Percentiles rank a stretch among this genome's conserved stretches.
These are phyloP conservation scores for Ochetophila trinervis DNA, from an alignment of 306 rosid genomes.

Conservation along the genomic window DNA sequence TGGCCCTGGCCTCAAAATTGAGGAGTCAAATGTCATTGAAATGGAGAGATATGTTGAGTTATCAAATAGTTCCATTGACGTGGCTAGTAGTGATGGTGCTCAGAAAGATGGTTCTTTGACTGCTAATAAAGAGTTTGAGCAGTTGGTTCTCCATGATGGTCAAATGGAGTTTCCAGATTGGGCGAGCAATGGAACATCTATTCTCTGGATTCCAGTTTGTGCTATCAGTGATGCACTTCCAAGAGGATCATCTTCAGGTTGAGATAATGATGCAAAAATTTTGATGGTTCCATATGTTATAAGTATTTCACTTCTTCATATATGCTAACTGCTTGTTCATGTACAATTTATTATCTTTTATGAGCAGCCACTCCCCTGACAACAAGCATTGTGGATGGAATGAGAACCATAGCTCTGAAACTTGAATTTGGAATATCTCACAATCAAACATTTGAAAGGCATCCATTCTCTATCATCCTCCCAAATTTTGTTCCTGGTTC, in stretches of 20 bases:
- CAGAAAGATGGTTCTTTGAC: slow-evolving; percentile 37
- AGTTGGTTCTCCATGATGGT: slow-evolving; percentile 54
- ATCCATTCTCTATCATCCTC: slow-evolving; percentile 26
- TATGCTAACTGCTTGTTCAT: slow-evolving; percentile 16
- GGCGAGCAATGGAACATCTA: slow-evolving; percentile 80
- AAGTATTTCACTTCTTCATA: slow-evolving; percentile 2
- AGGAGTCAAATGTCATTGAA: slow-evolving; percentile 65
- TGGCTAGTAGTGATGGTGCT: slow-evolving; percentile 37
- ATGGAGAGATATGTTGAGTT: slow-evolving; percentile 59
- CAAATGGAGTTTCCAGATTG: slow-evolving; percentile 90
- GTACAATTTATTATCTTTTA: slow-evolving; percentile 27
- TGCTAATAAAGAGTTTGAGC: slow-evolving; percentile 48
- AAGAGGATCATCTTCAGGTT: slow-evolving; percentile 93
- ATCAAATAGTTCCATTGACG: slow-evolving; percentile 37
- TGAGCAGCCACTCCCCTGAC: slow-evolving; percentile 71
- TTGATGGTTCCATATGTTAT: slow-evolving; percentile 9
- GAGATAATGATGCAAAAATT: slow-evolving; percentile 33
- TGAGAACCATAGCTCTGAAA: slow-evolving; percentile 93
- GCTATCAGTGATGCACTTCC: slow-evolving; percentile 69
- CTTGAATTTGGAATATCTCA: slow-evolving; percentile 88
- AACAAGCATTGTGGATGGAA: slow-evolving; percentile 88
- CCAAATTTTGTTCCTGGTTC: slow-evolving; percentile 7
- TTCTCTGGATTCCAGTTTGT: slow-evolving; percentile 80
- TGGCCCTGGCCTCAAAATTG: slow-evolving; percentile 90
- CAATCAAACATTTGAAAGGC: slow-evolving; percentile 92